phyloP scores from a whole-genome alignment of 106 monocot species.

The Cymbidium sinense region DNA sequence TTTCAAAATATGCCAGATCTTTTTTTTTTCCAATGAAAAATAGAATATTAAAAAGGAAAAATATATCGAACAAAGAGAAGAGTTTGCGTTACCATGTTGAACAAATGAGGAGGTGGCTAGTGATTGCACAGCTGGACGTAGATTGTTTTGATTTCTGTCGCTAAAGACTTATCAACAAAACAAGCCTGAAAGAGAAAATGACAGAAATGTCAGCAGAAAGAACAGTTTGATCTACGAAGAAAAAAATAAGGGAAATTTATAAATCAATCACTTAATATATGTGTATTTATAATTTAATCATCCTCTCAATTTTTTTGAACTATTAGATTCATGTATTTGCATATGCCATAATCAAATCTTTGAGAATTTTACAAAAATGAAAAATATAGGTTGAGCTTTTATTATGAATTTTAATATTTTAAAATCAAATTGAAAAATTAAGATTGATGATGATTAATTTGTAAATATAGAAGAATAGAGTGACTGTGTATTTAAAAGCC shows the following conservation, averaged over 20 bases:
- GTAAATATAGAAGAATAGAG: too few relatives aligned
- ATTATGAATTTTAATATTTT: too few relatives aligned
- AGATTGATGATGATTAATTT: too few relatives aligned
- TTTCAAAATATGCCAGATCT: not conserved
- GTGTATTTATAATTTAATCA: too few relatives aligned
- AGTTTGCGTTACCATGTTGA: slow-evolving; percentile 1
- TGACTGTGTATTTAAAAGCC: too few relatives aligned
- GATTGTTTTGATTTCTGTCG: not conserved
- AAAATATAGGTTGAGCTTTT: too few relatives aligned
- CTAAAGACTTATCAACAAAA: not conserved
- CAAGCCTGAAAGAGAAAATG: not conserved
- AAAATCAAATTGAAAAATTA: too few relatives aligned
- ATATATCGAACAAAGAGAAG: slow-evolving; percentile 1
- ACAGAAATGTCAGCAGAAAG: not conserved
- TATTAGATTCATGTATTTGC: too few relatives aligned
- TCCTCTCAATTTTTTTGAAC: too few relatives aligned
- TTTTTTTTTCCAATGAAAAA: not conserved
- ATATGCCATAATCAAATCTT: too few relatives aligned
- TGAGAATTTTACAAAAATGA: too few relatives aligned
- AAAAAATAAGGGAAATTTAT: not conserved
- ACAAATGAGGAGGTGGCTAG: not conserved
- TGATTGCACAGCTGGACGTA: not conserved
- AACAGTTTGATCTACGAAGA: not conserved
- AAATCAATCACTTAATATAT: too few relatives aligned
- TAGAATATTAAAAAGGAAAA: not conserved